Evolutionary conservation across 345 rosid species (phyloP).

Genomic region (Citrus trifoliata): DNA sequence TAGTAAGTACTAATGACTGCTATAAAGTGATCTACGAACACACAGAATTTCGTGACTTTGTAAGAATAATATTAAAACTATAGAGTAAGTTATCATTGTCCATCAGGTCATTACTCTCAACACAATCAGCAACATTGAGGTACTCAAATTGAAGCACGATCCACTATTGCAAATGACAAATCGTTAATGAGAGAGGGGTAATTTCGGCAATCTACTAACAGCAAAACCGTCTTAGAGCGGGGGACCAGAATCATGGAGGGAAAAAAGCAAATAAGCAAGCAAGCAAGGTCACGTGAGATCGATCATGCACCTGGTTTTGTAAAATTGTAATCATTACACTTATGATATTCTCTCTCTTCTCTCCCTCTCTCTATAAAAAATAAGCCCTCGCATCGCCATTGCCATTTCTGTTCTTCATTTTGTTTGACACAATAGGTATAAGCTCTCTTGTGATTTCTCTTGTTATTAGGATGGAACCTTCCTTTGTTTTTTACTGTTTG

Average conservation of each 20-base stretch:
- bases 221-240: background rate
- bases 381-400: too few species aligned
- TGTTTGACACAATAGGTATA: too few species aligned
- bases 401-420: too few species aligned
- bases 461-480: too few species aligned
- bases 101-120: background rate
- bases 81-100: too few species aligned
- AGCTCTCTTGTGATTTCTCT: too few species aligned
- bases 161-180: background rate
- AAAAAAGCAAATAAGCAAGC: background rate
- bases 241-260: background rate
- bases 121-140: background rate
- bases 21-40: too few species aligned
- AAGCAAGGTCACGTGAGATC: constrained; percentile 7
- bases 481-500: background rate
- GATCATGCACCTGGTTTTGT: background rate
- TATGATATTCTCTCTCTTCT: background rate
- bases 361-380: background rate
- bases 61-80: too few species aligned
- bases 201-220: background rate
- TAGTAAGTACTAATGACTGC: too few species aligned
- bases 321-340: background rate
- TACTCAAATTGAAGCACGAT: background rate
- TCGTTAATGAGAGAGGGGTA: background rate
- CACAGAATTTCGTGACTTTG: too few species aligned